Conservation (phyloP, 1,284 basidiomycete species). For the Tremellales sp. region DNA sequence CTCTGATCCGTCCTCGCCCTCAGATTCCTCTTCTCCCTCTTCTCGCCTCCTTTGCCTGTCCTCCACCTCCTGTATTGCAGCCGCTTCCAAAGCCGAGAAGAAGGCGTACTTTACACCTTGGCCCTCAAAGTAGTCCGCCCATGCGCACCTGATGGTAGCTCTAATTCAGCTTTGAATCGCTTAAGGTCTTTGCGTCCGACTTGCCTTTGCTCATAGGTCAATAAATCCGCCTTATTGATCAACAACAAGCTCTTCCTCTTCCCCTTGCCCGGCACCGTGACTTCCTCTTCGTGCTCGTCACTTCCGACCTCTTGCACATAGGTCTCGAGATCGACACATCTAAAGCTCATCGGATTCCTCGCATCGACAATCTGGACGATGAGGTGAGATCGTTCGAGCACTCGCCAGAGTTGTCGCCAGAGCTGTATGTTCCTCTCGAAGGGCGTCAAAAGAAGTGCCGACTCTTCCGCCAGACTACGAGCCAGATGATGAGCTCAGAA, state of each 20-base stretch:
- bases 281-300: slow-evolving; percentile 63
- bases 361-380: slow-evolving; percentile 95
- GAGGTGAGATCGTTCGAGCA: slow-evolving; percentile 87
- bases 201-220: slow-evolving; percentile 82
- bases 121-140: slow-evolving; percentile 92
- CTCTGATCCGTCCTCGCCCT: slow-evolving; percentile 31
- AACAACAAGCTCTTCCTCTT: slow-evolving; percentile 72
- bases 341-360: slow-evolving; percentile 83
- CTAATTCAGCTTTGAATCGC: neutral
- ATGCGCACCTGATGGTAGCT: slow-evolving; percentile 54
- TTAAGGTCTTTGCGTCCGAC: slow-evolving; percentile 13
- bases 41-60: slow-evolving; percentile 49
- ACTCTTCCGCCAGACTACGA: slow-evolving; percentile 43
- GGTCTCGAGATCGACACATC: slow-evolving; percentile 84
- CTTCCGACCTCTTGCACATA: slow-evolving; percentile 83
- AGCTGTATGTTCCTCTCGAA: slow-evolving; percentile 96
- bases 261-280: slow-evolving; percentile 62
- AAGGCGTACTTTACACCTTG: slow-evolving; percentile 83
- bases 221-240: slow-evolving; percentile 94
- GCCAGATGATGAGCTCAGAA: slow-evolving; percentile 2
- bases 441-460: slow-evolving; percentile 76
- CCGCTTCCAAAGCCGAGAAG: slow-evolving; percentile 90
- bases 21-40: slow-evolving; percentile 34
- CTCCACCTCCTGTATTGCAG: slow-evolving; percentile 71
- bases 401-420: slow-evolving; percentile 94